Evolutionary conservation across 768 basidiomycete species (phyloP).

Genomic region (Leucosporidium scottii): DNA sequence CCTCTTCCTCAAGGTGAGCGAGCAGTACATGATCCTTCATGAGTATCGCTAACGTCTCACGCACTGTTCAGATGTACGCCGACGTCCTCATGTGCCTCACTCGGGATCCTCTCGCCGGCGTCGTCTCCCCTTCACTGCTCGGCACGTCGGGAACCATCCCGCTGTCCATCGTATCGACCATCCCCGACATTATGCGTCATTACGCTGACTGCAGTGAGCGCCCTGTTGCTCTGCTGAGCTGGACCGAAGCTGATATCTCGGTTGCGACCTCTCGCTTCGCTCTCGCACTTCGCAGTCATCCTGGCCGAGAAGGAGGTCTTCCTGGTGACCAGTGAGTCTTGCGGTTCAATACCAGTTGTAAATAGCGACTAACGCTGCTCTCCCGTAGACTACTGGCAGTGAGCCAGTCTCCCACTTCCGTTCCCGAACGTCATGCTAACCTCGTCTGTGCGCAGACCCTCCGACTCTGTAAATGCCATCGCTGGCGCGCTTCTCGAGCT

Average conservation of each 20-base stretch:
- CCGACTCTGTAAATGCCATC: constrained; percentile 51
- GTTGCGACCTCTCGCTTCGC: neutral
- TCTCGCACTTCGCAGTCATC: constrained; percentile 47
- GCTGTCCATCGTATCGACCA: constrained; percentile 56
- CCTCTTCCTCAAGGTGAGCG: constrained; percentile 55
- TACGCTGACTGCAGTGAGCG: constrained; percentile 47
- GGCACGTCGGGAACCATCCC: constrained; percentile 60
- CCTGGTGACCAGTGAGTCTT: constrained; percentile 56
- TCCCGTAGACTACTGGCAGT: constrained; percentile 42
- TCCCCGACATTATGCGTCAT: constrained; percentile 68
- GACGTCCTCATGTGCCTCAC: constrained; percentile 58
- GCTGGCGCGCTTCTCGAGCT: constrained; percentile 53
- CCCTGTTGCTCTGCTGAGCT: neutral
- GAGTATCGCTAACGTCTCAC: neutral
- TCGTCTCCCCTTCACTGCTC: constrained; percentile 59
- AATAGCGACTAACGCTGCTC: neutral
- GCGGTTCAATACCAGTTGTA: too few relatives aligned
- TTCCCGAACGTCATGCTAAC: neutral
- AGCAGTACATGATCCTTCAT: neutral
- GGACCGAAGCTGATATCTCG: too few relatives aligned
- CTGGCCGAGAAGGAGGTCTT: constrained; percentile 59
- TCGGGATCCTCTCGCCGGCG: constrained; percentile 51
- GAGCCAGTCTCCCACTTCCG: constrained; percentile 15
- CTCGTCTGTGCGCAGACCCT: constrained; percentile 43
- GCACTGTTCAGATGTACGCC: constrained; percentile 51